Conservation (phyloP, 1,139 yeast species). For the Arxiozyma slooffiae region DNA sequence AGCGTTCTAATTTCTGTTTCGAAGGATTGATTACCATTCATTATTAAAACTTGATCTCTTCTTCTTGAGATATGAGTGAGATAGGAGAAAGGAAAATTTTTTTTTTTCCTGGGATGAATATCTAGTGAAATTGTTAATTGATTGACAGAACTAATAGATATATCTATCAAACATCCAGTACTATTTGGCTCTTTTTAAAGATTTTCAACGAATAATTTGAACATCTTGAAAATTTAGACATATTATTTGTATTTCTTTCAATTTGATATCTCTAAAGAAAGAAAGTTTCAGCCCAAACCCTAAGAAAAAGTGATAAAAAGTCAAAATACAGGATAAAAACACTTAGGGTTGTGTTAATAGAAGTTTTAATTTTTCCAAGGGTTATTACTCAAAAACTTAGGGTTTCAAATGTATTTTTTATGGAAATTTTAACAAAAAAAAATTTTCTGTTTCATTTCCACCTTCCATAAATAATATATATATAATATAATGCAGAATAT, state of each 20-base stretch:
- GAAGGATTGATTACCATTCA: neutral
- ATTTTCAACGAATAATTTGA: no score
- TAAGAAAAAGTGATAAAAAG: no score
- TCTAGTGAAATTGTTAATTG: neutral
- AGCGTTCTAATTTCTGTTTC: slow-evolving; percentile 17
- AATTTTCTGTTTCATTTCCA: neutral
- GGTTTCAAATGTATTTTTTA: no score
- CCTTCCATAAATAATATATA: neutral
- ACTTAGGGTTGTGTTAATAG: neutral
- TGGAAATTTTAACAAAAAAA: neutral
- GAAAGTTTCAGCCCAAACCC: neutral
- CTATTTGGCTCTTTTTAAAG: no score
- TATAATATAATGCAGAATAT: neutral
- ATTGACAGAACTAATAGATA: neutral
- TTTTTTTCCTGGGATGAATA: neutral
- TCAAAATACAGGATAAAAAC: no score
- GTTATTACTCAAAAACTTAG: neutral
- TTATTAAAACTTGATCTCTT: neutral
- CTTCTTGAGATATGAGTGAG: neutral
- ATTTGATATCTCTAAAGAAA: neutral
- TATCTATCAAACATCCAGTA: no score
- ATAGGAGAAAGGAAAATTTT: neutral
- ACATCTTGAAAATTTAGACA: neutral
- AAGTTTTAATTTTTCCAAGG: no score
- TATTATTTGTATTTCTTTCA: neutral